A percentile compares a stretch with the other conserved stretches of the same genome.
Conservation (phyloP, 495 filamentous ascomycete genomes). For the Lasiosphaeriaceae sp. region DNA sequence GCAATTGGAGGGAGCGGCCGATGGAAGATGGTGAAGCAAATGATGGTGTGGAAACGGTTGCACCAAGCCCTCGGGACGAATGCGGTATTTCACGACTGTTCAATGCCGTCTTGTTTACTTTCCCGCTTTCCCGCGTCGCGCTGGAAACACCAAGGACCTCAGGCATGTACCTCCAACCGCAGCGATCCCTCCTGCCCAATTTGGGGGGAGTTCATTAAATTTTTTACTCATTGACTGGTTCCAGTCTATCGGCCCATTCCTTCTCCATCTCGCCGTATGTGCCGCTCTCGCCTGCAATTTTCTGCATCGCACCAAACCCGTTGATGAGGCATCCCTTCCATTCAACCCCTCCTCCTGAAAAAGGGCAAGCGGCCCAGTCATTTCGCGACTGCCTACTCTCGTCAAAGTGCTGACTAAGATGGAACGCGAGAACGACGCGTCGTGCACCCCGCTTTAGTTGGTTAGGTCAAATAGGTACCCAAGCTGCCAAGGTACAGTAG, state of each 20-base stretch:
- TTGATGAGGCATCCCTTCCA: not conserved
- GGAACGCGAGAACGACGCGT: slow-evolving; percentile 24
- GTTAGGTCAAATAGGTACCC: no score
- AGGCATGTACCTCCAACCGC: not conserved
- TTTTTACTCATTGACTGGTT: not conserved
- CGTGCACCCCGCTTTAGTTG: not conserved
- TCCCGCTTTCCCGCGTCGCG: not conserved
- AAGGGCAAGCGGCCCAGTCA: slow-evolving; percentile 5
- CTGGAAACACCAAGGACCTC: not conserved
- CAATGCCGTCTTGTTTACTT: slow-evolving; percentile 22
- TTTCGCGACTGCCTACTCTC: not conserved
- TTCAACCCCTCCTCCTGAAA: not conserved
- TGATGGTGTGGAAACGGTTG: slow-evolving; percentile 1
- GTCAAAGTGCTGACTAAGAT: slow-evolving; percentile 20
- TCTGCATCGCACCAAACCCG: slow-evolving; percentile 1
- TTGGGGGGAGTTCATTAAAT: no score
- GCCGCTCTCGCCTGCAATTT: slow-evolving; percentile 5
- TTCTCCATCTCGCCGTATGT: not conserved
- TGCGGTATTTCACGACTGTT: slow-evolving; percentile 3
- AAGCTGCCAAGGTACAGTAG: no score
- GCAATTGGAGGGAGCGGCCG: slow-evolving; percentile 17
- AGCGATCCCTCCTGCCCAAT: not conserved
- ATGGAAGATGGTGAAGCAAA: slow-evolving; percentile 5
- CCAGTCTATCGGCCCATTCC: not conserved
- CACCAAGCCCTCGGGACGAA: not conserved